Percentiles rank a stretch among this genome's conserved stretches.
These are phyloP conservation scores for Colletotrichum costaricense DNA, from an alignment of 2,329 filamentous ascomycete genomes.

Conservation along the genomic window DNA sequence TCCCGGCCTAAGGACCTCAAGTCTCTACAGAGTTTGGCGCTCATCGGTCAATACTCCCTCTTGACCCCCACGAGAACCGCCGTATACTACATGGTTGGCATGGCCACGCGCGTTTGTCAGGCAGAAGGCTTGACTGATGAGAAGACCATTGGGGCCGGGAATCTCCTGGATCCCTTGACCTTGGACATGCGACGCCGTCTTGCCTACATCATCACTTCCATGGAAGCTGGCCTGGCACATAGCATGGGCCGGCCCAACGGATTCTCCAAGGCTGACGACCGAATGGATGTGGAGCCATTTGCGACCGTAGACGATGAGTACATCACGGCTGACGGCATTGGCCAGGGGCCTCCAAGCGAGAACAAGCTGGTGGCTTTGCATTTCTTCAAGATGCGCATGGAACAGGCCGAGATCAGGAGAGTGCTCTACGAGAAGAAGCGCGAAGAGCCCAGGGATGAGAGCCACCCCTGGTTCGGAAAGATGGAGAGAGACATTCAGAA, in stretches of 20 bases:
- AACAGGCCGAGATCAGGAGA: constrained; percentile 89
- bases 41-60: constrained; percentile 92
- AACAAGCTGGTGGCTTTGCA: constrained; percentile 93
- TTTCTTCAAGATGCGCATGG: constrained; percentile 89
- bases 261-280: constrained; percentile 84
- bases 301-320: constrained; percentile 83
- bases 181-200: constrained; percentile 90
- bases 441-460: constrained; percentile 79
- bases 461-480: constrained; percentile 86
- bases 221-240: constrained; percentile 90
- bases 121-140: constrained; percentile 90
- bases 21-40: constrained; percentile 87
- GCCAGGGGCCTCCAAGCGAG: constrained; percentile 77
- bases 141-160: constrained; percentile 79
- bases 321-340: constrained; percentile 82
- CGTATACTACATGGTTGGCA: constrained; percentile 91
- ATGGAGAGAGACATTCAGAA: constrained; percentile 83
- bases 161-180: constrained; percentile 75
- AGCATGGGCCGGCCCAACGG: constrained; percentile 88
- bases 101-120: constrained; percentile 89
- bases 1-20: constrained; percentile 90
- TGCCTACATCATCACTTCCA: constrained; percentile 87
- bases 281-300: constrained; percentile 89
- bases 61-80: constrained; percentile 92
- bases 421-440: constrained; percentile 88